Evolutionary conservation across 148 eudicot species (phyloP).

Genomic region (Camellia japonica): DNA sequence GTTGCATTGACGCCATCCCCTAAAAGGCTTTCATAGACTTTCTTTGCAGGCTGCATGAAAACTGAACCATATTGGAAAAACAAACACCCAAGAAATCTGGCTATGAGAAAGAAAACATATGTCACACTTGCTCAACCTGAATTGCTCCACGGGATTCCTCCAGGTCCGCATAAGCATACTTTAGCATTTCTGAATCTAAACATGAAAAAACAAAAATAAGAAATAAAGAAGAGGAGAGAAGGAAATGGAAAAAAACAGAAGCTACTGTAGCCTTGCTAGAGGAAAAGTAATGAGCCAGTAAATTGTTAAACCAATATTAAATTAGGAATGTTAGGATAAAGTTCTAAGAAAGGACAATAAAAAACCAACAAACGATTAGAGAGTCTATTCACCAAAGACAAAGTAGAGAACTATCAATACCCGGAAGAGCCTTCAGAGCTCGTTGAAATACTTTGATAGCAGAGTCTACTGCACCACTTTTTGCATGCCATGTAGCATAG

Average conservation of each 20-base stretch:
- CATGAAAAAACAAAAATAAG: slow-evolving; percentile 1
- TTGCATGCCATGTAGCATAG: slow-evolving; percentile 96
- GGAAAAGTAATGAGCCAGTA: not conserved
- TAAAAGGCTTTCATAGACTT: slow-evolving; percentile 77
- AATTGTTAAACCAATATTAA: not conserved
- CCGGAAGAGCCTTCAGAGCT: slow-evolving; percentile 97
- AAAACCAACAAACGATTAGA: not conserved
- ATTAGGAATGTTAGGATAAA: not conserved
- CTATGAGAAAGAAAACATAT: not conserved
- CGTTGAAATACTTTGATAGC: slow-evolving; percentile 85
- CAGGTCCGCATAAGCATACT: slow-evolving; percentile 91
- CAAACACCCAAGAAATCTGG: not conserved
- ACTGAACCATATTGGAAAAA: slow-evolving; percentile 1
- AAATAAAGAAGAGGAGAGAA: slow-evolving; percentile 7
- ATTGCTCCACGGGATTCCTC: slow-evolving; percentile 97
- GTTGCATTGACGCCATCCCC: slow-evolving; percentile 71
- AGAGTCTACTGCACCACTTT: slow-evolving; percentile 82
- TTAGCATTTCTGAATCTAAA: slow-evolving; percentile 80
- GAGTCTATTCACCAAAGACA: slow-evolving; percentile 7
- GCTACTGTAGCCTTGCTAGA: not conserved
- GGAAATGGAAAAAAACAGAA: not conserved
- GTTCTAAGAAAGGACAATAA: not conserved
- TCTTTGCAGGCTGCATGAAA: slow-evolving; percentile 77
- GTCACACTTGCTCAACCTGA: slow-evolving; percentile 50
- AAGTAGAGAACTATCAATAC: slow-evolving; percentile 33